Conservation (phyloP, 306 rosid genomes). For the Prunus armeniaca region DNA sequence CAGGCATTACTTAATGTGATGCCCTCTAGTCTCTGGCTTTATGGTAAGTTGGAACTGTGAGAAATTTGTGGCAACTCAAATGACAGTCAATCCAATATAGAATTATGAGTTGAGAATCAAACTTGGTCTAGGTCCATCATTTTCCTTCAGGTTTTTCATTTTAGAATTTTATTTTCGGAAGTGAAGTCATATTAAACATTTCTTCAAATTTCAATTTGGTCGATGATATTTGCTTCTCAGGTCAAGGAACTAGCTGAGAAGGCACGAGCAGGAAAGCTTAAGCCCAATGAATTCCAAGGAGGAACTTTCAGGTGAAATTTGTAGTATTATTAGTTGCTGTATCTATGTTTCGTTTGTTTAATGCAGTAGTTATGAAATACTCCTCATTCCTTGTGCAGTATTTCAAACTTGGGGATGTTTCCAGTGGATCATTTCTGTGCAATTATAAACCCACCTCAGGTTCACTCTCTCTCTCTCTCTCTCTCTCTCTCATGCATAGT, state of each 20-base stretch:
- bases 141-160: not conserved
- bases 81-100: not conserved
- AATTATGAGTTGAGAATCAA: not conserved
- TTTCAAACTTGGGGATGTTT: conserved; percentile 98
- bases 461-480: conserved; percentile 13
- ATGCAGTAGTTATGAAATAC: conserved; percentile 22
- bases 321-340: conserved; percentile 19
- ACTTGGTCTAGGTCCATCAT: not conserved
- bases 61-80: conserved; percentile 4
- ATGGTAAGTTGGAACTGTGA: not conserved
- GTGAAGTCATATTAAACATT: not conserved
- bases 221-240: conserved; percentile 35
- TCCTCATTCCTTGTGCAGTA: conserved; percentile 56
- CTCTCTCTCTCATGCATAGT: too few relatives aligned
- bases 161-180: not conserved
- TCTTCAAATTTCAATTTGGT: conserved; percentile 2
- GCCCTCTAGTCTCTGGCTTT: not conserved
- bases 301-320: conserved; percentile 86
- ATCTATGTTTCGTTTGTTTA: conserved; percentile 12
- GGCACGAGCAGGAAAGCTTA: conserved; percentile 87
- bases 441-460: conserved; percentile 98
- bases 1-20: not conserved
- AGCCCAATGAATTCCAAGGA: conserved; percentile 91
- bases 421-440: conserved; percentile 96
- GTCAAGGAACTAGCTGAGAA: conserved; percentile 88